Evolutionary conservation across 306 rosid genomes (phyloP).

Genomic region (Citrullus amarus): DNA sequence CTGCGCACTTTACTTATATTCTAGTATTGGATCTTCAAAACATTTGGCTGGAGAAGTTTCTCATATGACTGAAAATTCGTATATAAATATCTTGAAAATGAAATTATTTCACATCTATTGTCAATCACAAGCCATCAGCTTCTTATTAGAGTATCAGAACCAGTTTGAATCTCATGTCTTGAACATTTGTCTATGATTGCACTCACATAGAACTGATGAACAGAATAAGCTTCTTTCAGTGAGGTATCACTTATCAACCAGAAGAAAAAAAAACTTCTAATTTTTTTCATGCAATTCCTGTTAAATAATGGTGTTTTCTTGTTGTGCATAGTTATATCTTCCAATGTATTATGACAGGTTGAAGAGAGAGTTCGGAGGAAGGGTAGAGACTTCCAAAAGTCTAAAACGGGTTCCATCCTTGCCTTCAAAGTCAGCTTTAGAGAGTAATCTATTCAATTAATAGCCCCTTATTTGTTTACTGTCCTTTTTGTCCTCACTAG

Average conservation of each 20-base stretch:
- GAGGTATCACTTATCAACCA: background rate
- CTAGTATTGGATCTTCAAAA: background rate
- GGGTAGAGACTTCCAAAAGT: slow-evolving; percentile 65
- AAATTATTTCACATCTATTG: background rate
- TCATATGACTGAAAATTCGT: background rate
- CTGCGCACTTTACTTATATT: background rate
- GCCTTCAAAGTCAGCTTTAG: slow-evolving; percentile 94
- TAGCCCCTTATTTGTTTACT: background rate
- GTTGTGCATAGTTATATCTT: slow-evolving; percentile 5
- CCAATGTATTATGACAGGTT: slow-evolving; percentile 30
- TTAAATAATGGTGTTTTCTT: background rate
- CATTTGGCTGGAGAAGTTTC: background rate
- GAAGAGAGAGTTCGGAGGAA: slow-evolving; percentile 71
- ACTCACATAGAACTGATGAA: background rate
- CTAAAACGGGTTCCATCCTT: slow-evolving; percentile 74
- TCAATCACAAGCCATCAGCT: background rate
- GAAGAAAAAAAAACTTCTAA: background rate
- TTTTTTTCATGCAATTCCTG: background rate
- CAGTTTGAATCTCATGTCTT: background rate
- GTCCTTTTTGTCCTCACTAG: background rate
- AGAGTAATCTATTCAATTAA: slow-evolving; percentile 40
- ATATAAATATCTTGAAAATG: background rate
- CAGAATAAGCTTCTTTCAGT: background rate
- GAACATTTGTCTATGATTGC: background rate
- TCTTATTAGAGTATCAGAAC: background rate